These are phyloP conservation scores for Fusarium sambucinum DNA, from an alignment of 2,329 filamentous ascomycete species.

Conservation along the genomic window DNA sequence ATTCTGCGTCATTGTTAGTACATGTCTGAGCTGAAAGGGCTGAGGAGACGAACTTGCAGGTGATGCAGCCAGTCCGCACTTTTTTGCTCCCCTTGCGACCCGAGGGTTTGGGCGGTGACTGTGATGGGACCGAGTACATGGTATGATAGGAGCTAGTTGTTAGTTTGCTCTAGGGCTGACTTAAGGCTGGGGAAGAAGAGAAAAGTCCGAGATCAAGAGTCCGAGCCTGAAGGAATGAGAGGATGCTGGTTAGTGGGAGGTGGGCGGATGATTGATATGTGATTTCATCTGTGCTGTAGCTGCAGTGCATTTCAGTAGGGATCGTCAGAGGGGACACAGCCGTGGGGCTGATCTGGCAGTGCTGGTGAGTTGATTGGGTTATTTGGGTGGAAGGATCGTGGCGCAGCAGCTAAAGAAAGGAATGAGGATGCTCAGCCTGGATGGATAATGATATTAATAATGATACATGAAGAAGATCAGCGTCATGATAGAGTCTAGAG, in stretches of 20 bases:
- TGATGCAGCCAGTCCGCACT: slow-evolving; percentile 64
- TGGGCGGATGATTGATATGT: background rate
- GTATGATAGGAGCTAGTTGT: background rate
- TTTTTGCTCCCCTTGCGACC: slow-evolving; percentile 60
- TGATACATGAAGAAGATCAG: background rate
- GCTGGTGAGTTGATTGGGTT: background rate
- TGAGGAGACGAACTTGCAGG: slow-evolving; percentile 63
- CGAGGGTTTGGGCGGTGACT: slow-evolving; percentile 34
- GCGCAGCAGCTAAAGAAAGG: background rate
- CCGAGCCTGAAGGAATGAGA: slow-evolving; percentile 33
- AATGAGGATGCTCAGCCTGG: background rate
- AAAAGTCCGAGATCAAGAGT: slow-evolving; percentile 29
- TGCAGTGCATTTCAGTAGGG: background rate
- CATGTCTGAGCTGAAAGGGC: background rate
- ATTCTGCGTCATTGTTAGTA: slow-evolving; percentile 12
- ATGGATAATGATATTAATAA: background rate
- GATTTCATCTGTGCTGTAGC: slow-evolving; percentile 34
- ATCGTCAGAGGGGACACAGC: background rate
- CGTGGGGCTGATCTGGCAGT: slow-evolving; percentile 6
- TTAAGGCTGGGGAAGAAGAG: background rate
- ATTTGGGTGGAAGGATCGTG: background rate
- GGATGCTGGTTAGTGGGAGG: slow-evolving; percentile 1
- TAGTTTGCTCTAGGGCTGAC: background rate
- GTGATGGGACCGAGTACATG: slow-evolving; percentile 24
- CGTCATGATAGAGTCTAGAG: rapidly evolving